Percentiles rank a stretch among this genome's conserved stretches.
Evolutionary conservation across 192 early-diverging fungal genomes (phyloP).

Genomic region (Entophlyctis helioformis): DNA sequence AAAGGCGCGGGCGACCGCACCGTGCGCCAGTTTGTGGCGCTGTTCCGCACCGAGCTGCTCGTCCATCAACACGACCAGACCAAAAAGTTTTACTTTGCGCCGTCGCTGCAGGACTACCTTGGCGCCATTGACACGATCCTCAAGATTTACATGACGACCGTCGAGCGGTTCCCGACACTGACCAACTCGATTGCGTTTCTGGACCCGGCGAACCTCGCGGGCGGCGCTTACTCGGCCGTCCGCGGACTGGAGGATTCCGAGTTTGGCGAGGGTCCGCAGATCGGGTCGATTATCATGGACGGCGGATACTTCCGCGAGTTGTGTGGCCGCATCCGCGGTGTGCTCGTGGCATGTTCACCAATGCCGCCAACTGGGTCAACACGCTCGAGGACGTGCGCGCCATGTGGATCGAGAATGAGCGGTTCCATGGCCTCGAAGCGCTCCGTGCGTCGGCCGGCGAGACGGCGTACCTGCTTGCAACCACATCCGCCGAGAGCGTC

Average conservation of each 20-base stretch:
- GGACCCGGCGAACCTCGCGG: slow-evolving; percentile 26
- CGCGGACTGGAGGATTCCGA: slow-evolving; percentile 37
- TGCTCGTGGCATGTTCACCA: slow-evolving; percentile 41
- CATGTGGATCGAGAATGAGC: slow-evolving; percentile 50
- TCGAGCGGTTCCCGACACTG: slow-evolving; percentile 27
- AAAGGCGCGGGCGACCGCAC: no score
- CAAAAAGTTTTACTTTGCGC: slow-evolving; percentile 29
- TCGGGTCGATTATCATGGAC: slow-evolving; percentile 38
- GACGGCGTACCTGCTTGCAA: slow-evolving; percentile 27
- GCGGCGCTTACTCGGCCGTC: slow-evolving; percentile 27
- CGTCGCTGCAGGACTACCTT: slow-evolving; percentile 34
- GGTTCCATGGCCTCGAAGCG: slow-evolving; percentile 22
- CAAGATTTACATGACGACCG: slow-evolving; percentile 28
- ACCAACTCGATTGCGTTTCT: slow-evolving; percentile 38
- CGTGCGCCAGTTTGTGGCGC: slow-evolving; percentile 11
- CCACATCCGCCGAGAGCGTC: not conserved
- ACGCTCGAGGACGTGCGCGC: slow-evolving; percentile 30
- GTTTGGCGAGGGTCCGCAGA: slow-evolving; percentile 37
- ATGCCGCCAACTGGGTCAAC: slow-evolving; percentile 33
- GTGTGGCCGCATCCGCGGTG: slow-evolving; percentile 43
- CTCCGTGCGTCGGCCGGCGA: slow-evolving; percentile 22
- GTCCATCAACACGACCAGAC: slow-evolving; percentile 8
- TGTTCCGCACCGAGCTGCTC: slow-evolving; percentile 38
- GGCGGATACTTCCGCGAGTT: slow-evolving; percentile 43
- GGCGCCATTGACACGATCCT: slow-evolving; percentile 30